Percentiles rank a stretch among this genome's conserved stretches.
Evolutionary conservation across 2,329 filamentous ascomycete species (phyloP).

Genomic region (Aureobasidium pullulans): DNA sequence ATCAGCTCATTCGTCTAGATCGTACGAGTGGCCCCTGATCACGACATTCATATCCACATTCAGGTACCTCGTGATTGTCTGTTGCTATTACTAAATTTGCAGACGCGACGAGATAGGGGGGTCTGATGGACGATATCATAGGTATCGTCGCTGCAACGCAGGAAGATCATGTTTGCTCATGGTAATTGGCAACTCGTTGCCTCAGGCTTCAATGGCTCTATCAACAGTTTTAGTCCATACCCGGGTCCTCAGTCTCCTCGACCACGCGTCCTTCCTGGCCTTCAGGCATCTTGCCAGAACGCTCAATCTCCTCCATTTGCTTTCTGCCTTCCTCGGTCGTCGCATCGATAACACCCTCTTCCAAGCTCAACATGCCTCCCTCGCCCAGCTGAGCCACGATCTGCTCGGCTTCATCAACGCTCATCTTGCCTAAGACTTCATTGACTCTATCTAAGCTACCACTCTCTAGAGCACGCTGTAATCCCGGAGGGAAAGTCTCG

Average conservation of each 20-base stretch:
- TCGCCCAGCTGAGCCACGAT: constrained; percentile 73
- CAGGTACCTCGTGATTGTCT: too few relatives aligned
- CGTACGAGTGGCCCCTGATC: not conserved
- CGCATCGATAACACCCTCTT: constrained; percentile 90
- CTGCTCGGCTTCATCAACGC: constrained; percentile 78
- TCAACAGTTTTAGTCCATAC: constrained; percentile 20
- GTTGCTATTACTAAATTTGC: too few relatives aligned
- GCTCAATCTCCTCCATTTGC: constrained; percentile 37
- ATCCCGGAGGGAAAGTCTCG: constrained; percentile 71
- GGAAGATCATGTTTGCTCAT: too few relatives aligned
- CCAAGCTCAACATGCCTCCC: constrained; percentile 81
- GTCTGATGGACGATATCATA: too few relatives aligned
- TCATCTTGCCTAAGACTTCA: constrained; percentile 80
- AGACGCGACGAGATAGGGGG: too few relatives aligned
- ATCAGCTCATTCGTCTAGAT: not conserved
- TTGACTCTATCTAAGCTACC: constrained; percentile 86
- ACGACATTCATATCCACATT: not conserved
- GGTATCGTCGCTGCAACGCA: too few relatives aligned
- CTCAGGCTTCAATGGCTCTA: not conserved
- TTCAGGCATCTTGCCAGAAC: constrained; percentile 73
- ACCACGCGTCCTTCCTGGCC: constrained; percentile 50
- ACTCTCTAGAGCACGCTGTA: constrained; percentile 77
- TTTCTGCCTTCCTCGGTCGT: constrained; percentile 41
- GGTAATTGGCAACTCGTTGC: not conserved
- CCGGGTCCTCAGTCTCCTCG: constrained; percentile 41